These are phyloP conservation scores for Lodderomyces pseudojiufengensis DNA, from an alignment of 1,139 yeast genomes.

Conservation along the genomic window DNA sequence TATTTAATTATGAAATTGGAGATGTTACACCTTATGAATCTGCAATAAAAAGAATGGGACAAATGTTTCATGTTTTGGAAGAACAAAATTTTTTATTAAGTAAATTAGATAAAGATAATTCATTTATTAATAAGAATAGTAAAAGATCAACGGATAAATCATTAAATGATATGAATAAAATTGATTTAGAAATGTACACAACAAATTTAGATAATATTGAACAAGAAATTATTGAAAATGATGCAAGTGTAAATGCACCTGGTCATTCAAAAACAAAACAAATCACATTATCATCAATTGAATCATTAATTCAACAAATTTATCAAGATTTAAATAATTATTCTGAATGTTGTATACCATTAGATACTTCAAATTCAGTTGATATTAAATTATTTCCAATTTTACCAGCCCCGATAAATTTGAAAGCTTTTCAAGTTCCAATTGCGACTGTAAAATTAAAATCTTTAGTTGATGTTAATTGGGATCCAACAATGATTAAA, in stretches of 20 bases:
- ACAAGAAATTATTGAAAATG: slow-evolving; percentile 2
- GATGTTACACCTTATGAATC: slow-evolving; percentile 86
- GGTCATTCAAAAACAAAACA: slow-evolving; percentile 41
- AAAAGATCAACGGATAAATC: slow-evolving; percentile 2
- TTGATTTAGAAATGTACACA: slow-evolving; percentile 6
- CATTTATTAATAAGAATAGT: slow-evolving; percentile 28
- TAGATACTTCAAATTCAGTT: slow-evolving; percentile 84
- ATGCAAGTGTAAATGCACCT: slow-evolving; percentile 24
- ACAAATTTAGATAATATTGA: background rate
- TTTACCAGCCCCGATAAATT: slow-evolving; percentile 76
- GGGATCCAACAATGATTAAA: slow-evolving; percentile 96
- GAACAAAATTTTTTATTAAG: slow-evolving; percentile 83
- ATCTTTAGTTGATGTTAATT: slow-evolving; percentile 75
- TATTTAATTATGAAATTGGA: slow-evolving; percentile 69
- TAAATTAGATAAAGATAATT: slow-evolving; percentile 36
- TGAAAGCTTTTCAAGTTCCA: slow-evolving; percentile 81
- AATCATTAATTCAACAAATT: slow-evolving; percentile 80
- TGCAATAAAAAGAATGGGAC: slow-evolving; percentile 77
- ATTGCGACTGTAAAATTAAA: slow-evolving; percentile 72
- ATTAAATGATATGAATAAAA: slow-evolving; percentile 7
- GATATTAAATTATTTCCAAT: slow-evolving; percentile 90
- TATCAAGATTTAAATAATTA: slow-evolving; percentile 91
- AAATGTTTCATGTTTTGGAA: slow-evolving; percentile 85
- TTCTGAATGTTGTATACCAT: slow-evolving; percentile 92
- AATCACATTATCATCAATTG: slow-evolving; percentile 58